These are phyloP conservation scores for Plectosphaerella plurivora DNA, from an alignment of 2,329 filamentous ascomycete species.

Conservation along the genomic window DNA sequence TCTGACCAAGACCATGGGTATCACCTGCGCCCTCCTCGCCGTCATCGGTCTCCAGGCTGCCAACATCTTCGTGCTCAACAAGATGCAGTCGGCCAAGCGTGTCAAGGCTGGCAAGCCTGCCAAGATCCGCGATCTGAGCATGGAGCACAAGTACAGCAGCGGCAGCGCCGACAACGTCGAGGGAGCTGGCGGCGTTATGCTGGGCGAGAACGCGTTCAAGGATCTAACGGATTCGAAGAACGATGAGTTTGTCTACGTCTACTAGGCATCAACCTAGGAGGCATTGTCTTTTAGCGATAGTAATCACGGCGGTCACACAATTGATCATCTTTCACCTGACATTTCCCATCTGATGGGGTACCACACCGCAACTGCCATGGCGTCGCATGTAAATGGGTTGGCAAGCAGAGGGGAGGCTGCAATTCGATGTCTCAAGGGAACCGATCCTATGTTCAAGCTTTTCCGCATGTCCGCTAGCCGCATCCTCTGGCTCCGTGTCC, in stretches of 20 bases:
- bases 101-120: conserved; percentile 57
- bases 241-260: conserved; percentile 64
- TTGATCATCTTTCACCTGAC: no score
- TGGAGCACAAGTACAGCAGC: conserved; percentile 35
- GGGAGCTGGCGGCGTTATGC: background rate
- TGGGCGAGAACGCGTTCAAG: conserved; percentile 48
- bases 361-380: no score
- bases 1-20: conserved; percentile 48
- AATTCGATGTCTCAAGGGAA: no score
- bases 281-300: no score
- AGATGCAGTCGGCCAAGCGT: conserved; percentile 42
- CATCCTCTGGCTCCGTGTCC: no score
- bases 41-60: conserved; percentile 19
- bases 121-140: conserved; percentile 52
- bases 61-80: conserved; percentile 51
- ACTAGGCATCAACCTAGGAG: conserved; percentile 24
- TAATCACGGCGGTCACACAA: no score
- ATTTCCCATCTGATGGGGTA: no score
- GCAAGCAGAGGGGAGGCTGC: no score
- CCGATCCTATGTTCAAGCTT: no score
- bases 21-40: conserved; percentile 42
- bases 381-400: no score
- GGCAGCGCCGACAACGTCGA: conserved; percentile 20
- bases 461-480: no score
- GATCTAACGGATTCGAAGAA: conserved; percentile 64